Percentiles rank a stretch among this genome's conserved stretches.
phyloP scores from a whole-genome alignment of 176 grass and related monocot species.

The Pontederia crassipes region DNA sequence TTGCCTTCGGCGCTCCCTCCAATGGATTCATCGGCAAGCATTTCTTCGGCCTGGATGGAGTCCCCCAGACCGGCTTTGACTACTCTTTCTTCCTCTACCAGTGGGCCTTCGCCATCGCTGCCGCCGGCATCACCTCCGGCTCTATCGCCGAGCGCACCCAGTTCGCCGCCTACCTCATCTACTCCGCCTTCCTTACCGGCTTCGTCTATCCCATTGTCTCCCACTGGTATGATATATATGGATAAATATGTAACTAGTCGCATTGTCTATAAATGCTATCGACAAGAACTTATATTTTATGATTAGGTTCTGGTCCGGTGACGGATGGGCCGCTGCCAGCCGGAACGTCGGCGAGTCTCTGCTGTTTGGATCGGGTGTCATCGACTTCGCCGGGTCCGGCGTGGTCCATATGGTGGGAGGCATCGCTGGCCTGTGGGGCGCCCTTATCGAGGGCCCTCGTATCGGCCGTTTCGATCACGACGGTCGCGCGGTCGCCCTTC shows the following conservation, averaged over 20 bases:
- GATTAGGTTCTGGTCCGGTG: slow-evolving; percentile 9
- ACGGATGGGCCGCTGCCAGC: slow-evolving; percentile 1
- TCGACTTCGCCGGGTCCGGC: slow-evolving; percentile 10
- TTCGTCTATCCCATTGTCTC: slow-evolving; percentile 37
- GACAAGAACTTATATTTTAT: neutral
- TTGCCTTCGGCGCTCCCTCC: slow-evolving; percentile 28
- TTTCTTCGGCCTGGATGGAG: slow-evolving; percentile 18
- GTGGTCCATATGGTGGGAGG: slow-evolving; percentile 9
- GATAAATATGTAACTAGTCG: neutral
- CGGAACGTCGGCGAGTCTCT: neutral
- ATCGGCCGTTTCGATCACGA: slow-evolving; percentile 9
- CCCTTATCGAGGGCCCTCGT: slow-evolving; percentile 6
- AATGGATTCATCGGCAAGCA: slow-evolving; percentile 24
- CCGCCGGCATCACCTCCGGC: slow-evolving; percentile 29
- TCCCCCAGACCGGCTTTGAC: slow-evolving; percentile 22
- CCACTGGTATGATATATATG: slow-evolving; percentile 16
- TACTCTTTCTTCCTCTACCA: slow-evolving; percentile 33
- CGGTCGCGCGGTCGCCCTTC: neutral
- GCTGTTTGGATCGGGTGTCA: neutral
- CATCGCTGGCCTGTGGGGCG: slow-evolving; percentile 1
- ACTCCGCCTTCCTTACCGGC: slow-evolving; percentile 30
- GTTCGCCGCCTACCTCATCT: slow-evolving; percentile 29
- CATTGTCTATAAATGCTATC: neutral
- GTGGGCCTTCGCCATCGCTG: slow-evolving; percentile 32
- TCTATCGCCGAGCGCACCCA: slow-evolving; percentile 32